Base-by-base conservation (phyloP, 371 early-diverging fungal genomes). In the Lichtheimia ramosa region DNA sequence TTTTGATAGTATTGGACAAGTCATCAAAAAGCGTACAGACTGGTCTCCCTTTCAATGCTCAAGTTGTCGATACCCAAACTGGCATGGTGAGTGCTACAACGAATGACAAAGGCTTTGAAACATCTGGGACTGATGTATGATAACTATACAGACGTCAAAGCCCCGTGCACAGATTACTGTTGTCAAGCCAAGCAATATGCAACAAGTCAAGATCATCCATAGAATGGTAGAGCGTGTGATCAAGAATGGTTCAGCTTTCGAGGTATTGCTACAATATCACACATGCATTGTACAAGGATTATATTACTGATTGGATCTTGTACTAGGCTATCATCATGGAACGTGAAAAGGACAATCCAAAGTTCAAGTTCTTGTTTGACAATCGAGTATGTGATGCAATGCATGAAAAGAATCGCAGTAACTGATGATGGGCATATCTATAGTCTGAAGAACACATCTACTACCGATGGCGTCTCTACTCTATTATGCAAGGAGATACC, bases 391-490 rank as follows among this genome's bases (percentile, higher is more conserved):
- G 73, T 65, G 5, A 7, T 56, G 12, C 14, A 16, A 23, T 21
- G 43, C 18, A 18, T 21, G 5, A 16, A n/a, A 46, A 18, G 6
- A 10, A 46, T 10, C 2, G 10, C 46, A 46, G 46, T 34, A 34
- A 12, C 42, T 34, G 27, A 54, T 18, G 0, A 54, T 25, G 14
- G 14, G 3, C 25, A 27, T 21, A 52, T 23, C 20, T 43, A 54
- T 15, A 88, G 89, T 83, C 84, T 2, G 74, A 83, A 27, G 92
- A 93, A 46, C 96, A 96, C 58, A 69, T 85, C 5, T 96, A 96
- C 57, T 97, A 97, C 72, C 85, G 94, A 18, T 96, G 97, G 96
- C 91, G 88, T 57, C 67, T 96, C 39, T 95, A 84, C 68, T 95
- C 96, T 13, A 73, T 95, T n/a, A 73, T 89, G 59, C 92, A 94